Conservation (phyloP, 2,329 filamentous ascomycete species). For the Apiospora aurea region DNA sequence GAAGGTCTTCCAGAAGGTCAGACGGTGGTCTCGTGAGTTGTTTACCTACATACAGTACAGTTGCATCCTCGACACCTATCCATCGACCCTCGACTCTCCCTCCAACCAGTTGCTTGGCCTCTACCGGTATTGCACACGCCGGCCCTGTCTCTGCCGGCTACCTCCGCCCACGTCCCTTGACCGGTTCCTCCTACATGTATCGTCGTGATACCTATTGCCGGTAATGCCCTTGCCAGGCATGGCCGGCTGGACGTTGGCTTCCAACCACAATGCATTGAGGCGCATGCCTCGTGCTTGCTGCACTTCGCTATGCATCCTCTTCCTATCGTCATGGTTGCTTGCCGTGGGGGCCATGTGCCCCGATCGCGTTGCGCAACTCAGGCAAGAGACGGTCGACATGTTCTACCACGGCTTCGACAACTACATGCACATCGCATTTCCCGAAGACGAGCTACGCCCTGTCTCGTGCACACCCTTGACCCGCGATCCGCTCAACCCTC, state of each 20-base stretch:
- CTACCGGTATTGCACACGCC: not conserved
- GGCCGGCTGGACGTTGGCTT: constrained; percentile 41
- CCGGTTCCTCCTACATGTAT: constrained; percentile 42
- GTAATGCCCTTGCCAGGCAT: constrained; percentile 50
- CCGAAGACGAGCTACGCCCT: constrained; percentile 93
- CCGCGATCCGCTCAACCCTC: constrained; percentile 80
- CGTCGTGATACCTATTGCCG: constrained; percentile 42
- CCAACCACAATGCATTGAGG: constrained; percentile 31
- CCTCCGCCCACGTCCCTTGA: not conserved
- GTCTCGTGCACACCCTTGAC: constrained; percentile 84
- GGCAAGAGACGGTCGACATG: constrained; percentile 73
- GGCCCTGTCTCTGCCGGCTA: not conserved
- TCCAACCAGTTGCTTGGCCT: not conserved
- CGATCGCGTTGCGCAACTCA: constrained; percentile 61
- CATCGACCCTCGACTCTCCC: not conserved
- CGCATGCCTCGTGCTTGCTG: constrained; percentile 33
- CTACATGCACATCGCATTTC: constrained; percentile 93
- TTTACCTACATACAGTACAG: not conserved
- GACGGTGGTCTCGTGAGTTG: constrained; percentile 8
- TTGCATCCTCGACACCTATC: not conserved
- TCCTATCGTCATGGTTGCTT: constrained; percentile 49
- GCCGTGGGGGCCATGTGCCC: constrained; percentile 58
- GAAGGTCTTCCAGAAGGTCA: not conserved
- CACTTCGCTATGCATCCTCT: constrained; percentile 35
- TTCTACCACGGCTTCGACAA: constrained; percentile 98